These are phyloP conservation scores for Lipomyces yamadae DNA, from an alignment of 805 yeast species.

Conservation along the genomic window DNA sequence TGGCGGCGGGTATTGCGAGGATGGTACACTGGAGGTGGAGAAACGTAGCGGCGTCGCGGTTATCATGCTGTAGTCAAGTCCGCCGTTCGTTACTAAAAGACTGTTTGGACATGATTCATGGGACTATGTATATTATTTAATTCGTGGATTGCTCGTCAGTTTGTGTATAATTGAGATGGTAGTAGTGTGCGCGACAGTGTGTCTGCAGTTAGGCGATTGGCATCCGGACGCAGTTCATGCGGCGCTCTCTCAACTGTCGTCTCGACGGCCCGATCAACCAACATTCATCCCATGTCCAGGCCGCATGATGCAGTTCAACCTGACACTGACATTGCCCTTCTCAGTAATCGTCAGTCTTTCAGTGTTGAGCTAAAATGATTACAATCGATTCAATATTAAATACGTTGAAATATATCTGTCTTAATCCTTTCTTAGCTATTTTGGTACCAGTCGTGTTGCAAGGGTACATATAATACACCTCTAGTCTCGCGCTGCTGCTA, in stretches of 20 bases:
- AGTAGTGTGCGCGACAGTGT: too few species aligned
- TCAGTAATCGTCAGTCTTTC: not conserved
- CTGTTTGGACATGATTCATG: not conserved
- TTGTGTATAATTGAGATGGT: not conserved
- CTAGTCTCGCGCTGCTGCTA: not conserved
- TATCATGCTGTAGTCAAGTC: slow-evolving; percentile 60
- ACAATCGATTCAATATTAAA: slow-evolving; percentile 2
- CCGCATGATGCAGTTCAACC: not conserved
- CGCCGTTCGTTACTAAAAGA: not conserved
- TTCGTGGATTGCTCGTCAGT: not conserved
- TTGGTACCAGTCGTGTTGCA: slow-evolving; percentile 5
- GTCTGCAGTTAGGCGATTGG: too few species aligned
- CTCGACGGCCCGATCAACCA: too few species aligned
- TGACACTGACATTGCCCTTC: not conserved
- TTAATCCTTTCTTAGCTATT: slow-evolving; percentile 12
- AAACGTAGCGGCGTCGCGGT: slow-evolving; percentile 85
- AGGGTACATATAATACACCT: not conserved
- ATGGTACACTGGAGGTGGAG: slow-evolving; percentile 57
- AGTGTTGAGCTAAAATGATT: slow-evolving; percentile 2
- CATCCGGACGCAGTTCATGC: not conserved
- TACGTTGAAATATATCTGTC: not conserved
- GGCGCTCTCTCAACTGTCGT: not conserved
- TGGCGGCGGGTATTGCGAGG: slow-evolving; percentile 73
- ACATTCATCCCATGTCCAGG: too few species aligned
- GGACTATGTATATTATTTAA: not conserved